Conservation (phyloP, 1,284 basidiomycete genomes). For the Quambalaria eucalypti region DNA sequence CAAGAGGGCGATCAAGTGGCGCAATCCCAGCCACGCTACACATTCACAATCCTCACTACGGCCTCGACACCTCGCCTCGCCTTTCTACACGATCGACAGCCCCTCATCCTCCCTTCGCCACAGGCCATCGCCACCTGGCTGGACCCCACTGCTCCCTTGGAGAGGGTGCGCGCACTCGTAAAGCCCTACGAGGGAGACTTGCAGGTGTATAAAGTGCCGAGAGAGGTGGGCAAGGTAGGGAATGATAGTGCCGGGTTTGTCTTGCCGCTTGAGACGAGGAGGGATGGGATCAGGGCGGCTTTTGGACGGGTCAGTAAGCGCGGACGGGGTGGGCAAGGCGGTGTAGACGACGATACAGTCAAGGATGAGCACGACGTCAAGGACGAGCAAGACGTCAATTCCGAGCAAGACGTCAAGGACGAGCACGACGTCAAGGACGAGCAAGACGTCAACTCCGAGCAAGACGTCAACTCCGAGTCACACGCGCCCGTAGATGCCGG, state of each 20-base stretch:
- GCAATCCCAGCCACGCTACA: slow-evolving; percentile 56
- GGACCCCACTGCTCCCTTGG: slow-evolving; percentile 51
- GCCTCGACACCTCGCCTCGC: slow-evolving; percentile 45
- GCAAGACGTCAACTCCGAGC: slow-evolving; percentile 50
- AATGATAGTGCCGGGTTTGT: slow-evolving; percentile 72
- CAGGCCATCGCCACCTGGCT: slow-evolving; percentile 67
- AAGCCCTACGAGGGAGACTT: slow-evolving; percentile 57
- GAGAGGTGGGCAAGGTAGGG: slow-evolving; percentile 83
- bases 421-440: slow-evolving; percentile 56
- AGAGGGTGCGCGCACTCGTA: slow-evolving; percentile 58
- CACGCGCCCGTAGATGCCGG: not conserved
- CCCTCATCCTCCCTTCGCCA: slow-evolving; percentile 65
- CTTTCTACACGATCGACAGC: slow-evolving; percentile 73
- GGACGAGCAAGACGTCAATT: slow-evolving; percentile 54
- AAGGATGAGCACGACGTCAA: slow-evolving; percentile 50
- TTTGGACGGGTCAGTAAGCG: slow-evolving; percentile 57
- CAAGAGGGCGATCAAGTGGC: too few relatives aligned
- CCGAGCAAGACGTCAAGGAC: slow-evolving; percentile 46
- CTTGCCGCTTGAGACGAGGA: slow-evolving; percentile 65
- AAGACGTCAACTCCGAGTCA: slow-evolving; percentile 37
- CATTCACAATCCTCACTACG: slow-evolving; percentile 84
- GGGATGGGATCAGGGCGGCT: slow-evolving; percentile 81
- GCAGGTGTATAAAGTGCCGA: slow-evolving; percentile 78
- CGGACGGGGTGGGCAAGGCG: not conserved
- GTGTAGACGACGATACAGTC: not conserved